A percentile compares a stretch with the other conserved stretches of the same genome.
Evolutionary conservation across 495 filamentous ascomycete genomes (phyloP).

Genomic region (Annulohypoxylon nitens): DNA sequence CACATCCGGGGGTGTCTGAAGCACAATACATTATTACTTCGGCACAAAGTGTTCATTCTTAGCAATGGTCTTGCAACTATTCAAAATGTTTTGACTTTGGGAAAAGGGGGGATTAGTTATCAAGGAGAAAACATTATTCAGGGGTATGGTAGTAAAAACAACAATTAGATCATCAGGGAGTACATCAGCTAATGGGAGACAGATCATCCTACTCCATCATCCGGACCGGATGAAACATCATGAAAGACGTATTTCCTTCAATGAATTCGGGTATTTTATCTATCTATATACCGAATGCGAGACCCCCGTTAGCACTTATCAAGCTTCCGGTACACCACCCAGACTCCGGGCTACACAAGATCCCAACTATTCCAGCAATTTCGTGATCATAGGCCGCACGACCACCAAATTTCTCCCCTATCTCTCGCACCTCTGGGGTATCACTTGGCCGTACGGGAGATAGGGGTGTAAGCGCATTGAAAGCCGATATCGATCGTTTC

Average conservation of each 20-base stretch:
- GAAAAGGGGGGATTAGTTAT: no score
- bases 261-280: neutral
- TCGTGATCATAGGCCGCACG: slow-evolving; percentile 80
- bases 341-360: slow-evolving; percentile 80
- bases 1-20: no score
- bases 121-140: no score
- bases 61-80: no score
- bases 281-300: slow-evolving; percentile 55
- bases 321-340: slow-evolving; percentile 88
- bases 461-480: slow-evolving; percentile 70
- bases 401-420: slow-evolving; percentile 70
- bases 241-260: neutral
- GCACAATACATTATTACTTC: no score
- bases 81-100: no score
- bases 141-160: no score
- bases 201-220: no score
- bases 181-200: no score
- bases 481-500: slow-evolving; percentile 56
- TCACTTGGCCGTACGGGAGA: slow-evolving; percentile 58
- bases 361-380: slow-evolving; percentile 86
- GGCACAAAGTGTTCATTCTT: no score
- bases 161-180: no score
- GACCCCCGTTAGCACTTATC: slow-evolving; percentile 88
- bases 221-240: no score
- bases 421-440: slow-evolving; percentile 71